phyloP scores from a whole-genome alignment of 805 yeast genomes.

The Cyberlindnera galapagoensis region DNA sequence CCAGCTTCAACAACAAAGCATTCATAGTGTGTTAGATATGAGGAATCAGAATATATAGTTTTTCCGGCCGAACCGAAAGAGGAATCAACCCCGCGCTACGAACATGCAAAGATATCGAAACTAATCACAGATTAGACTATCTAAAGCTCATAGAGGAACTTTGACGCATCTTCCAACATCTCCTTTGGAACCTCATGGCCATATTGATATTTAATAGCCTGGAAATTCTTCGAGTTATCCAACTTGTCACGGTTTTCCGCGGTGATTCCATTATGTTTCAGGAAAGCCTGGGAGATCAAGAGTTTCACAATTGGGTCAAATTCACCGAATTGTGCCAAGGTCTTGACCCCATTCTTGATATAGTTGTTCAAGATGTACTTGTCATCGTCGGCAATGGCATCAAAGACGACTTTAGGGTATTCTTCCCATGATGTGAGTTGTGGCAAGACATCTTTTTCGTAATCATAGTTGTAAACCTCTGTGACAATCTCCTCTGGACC shows the following conservation, averaged over 20 bases:
- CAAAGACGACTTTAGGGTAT: constrained; percentile 10
- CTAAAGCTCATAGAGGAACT: too few species aligned
- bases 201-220: constrained; percentile 13
- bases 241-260: constrained; percentile 2
- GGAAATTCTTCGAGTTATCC: constrained; percentile 4
- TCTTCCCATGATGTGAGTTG: not conserved
- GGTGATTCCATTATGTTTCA: constrained; percentile 3
- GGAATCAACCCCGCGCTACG: too few species aligned
- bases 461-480: not conserved
- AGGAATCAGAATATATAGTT: too few species aligned
- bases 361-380: constrained; percentile 7
- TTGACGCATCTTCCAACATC: constrained; percentile 16
- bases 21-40: too few species aligned
- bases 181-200: constrained; percentile 16
- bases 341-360: constrained; percentile 6
- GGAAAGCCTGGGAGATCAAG: constrained; percentile 11
- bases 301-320: constrained; percentile 12
- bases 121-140: too few species aligned
- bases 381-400: constrained; percentile 12
- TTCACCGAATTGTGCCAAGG: constrained; percentile 18
- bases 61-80: too few species aligned
- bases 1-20: too few species aligned
- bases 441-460: not conserved
- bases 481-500: not conserved
- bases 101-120: too few species aligned